Percentiles rank a stretch among this genome's conserved stretches.
Conservation (phyloP, 371 early-diverging fungal species). For the Mucor plumbeus region DNA sequence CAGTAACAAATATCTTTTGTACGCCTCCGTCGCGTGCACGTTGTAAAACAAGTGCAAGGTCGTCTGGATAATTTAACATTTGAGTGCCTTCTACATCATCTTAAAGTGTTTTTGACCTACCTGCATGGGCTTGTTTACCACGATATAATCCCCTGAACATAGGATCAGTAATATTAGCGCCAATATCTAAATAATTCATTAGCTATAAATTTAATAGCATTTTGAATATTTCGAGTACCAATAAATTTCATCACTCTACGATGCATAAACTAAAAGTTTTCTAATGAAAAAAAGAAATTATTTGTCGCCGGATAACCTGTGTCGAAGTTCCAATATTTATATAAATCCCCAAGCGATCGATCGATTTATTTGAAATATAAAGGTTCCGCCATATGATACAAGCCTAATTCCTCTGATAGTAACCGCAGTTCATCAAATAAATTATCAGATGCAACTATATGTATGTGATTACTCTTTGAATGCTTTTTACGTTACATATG, state of each 20-base stretch:
- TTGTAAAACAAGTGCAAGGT: constrained; percentile 65
- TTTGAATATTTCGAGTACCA: constrained; percentile 3
- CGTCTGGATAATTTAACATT: constrained; percentile 56
- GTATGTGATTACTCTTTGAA: no score
- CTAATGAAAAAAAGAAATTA: not conserved
- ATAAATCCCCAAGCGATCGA: not conserved
- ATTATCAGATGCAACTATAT: not conserved
- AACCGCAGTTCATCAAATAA: not conserved
- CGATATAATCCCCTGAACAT: constrained; percentile 86
- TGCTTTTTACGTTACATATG: no score
- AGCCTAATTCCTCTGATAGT: no score
- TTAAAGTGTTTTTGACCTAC: constrained; percentile 33
- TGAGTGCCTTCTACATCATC: not conserved
- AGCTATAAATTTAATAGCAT: not conserved
- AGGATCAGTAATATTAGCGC: constrained; percentile 83
- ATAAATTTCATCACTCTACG: constrained; percentile 20
- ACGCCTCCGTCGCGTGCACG: constrained; percentile 74
- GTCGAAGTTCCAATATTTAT: constrained; percentile 3
- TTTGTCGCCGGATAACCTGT: not conserved
- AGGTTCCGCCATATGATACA: not conserved
- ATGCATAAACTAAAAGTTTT: constrained; percentile 10
- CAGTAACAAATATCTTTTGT: constrained; percentile 78
- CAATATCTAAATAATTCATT: constrained; percentile 66
- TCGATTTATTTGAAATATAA: not conserved
- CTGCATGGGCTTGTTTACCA: constrained; percentile 75